Evolutionary conservation across 257 asterid species (phyloP), one percentile per base, ranked within the genome.

Genomic region (Solanum piurae): DNA sequence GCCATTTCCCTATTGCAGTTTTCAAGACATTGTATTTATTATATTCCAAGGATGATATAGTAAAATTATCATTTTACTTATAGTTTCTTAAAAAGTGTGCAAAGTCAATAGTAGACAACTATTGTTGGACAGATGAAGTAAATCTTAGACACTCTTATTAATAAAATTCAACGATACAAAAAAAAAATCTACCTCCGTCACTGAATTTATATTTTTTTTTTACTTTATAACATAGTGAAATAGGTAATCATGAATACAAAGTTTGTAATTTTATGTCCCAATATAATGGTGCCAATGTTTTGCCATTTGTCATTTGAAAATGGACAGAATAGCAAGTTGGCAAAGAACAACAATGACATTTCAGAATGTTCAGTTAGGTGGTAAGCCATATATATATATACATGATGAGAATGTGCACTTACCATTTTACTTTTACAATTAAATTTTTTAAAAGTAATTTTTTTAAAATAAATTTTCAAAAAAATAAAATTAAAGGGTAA

Each of bases 251-350:
- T 29, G 69, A 18, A 46, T 46, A 46, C 25, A 25, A 79, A 44
- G 25, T 79, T 79, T 44, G 38, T 80, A 40, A 75, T 62, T 87
- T 80, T 87, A 36, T 44, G 87, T 85, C 87, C 64, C 80, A 23
- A 40, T 71, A 68, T 85, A 66, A 64, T 85, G 31, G 42, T 21
- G 40, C 40, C 87, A 68, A 40, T 80, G 85, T 46, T 85, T 85
- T 38, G 29, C 68, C 29, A 58, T 58, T 76, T 72, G 55, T 86
- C 31, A 12, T 38, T 58, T 20, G 33, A 46, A 74, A 46, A 74
- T 82, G n/a, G 91, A 89, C 90, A 72, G 77, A 42, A 60, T 12
- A 60, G 85, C 83, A 88, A 83, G 85, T 87, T 86, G 89, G 84
- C 73, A 69, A 87, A 38, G 77, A 62, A 76, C 84, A 75, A 42